Conservation (phyloP, 768 basidiomycete species). For the Termitomyces heimii region DNA sequence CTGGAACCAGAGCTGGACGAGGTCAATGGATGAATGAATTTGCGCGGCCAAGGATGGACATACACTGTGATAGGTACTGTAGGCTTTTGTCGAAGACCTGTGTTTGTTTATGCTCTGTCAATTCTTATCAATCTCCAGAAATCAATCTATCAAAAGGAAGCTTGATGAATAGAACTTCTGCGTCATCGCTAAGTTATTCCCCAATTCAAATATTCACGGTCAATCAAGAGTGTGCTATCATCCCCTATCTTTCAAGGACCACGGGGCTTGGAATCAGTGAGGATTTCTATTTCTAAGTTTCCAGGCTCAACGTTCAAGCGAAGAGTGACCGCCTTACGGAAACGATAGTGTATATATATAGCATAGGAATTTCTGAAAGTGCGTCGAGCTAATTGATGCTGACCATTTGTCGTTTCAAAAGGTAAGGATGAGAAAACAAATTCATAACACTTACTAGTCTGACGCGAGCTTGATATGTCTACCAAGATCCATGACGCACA, state of each 20-base stretch:
- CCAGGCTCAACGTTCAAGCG: background rate
- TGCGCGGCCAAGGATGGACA: background rate
- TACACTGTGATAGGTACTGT: background rate
- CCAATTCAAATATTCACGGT: background rate
- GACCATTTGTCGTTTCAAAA: background rate
- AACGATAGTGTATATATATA: background rate
- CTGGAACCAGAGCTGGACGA: background rate
- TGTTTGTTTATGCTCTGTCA: background rate
- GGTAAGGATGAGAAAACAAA: background rate
- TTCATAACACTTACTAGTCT: no score
- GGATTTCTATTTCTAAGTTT: no score
- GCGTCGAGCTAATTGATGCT: constrained; percentile 1
- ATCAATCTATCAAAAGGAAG: background rate
- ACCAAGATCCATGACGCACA: no score
- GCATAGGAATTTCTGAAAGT: background rate
- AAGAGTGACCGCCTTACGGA: no score
- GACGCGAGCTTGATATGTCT: no score
- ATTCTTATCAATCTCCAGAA: background rate
- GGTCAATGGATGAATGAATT: background rate
- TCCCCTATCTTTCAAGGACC: background rate
- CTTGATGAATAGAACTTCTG: background rate
- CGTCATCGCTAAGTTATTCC: background rate
- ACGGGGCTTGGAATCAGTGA: no score
- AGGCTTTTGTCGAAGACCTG: background rate
- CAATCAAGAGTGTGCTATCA: background rate